Conservation (phyloP, 371 early-diverging fungal species). For the Conidiobolus incongruus region DNA sequence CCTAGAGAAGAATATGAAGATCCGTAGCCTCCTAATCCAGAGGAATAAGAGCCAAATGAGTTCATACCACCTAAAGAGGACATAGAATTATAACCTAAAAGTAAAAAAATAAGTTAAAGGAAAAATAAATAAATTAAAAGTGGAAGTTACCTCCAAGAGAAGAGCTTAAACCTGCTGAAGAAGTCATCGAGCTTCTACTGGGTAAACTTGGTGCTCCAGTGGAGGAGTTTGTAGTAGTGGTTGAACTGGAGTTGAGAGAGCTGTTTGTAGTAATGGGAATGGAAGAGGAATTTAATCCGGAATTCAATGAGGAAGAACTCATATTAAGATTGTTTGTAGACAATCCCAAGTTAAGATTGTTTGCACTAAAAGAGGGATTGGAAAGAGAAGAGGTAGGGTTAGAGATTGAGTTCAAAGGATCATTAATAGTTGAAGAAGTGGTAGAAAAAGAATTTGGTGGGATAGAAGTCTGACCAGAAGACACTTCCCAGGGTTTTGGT, state of each 20-base stretch:
- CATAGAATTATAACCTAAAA: background rate
- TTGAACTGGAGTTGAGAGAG: too few species aligned
- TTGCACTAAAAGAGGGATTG: slow-evolving; percentile 7
- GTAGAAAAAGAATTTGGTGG: slow-evolving; percentile 10
- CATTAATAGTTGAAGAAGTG: slow-evolving; percentile 7
- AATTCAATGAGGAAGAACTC: too few species aligned
- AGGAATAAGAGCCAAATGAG: background rate
- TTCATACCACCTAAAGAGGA: too few species aligned
- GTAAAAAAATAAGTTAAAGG: too few species aligned
- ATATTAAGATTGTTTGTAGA: slow-evolving; percentile 6
- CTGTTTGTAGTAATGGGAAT: slow-evolving; percentile 6
- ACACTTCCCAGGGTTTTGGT: slow-evolving; percentile 86
- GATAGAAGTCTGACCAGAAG: slow-evolving; percentile 9
- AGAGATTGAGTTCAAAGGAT: slow-evolving; percentile 11
- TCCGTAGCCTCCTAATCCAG: background rate
- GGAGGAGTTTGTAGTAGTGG: too few species aligned
- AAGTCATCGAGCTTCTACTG: background rate
- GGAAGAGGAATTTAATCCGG: slow-evolving; percentile 3
- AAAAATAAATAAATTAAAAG: background rate
- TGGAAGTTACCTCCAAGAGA: background rate
- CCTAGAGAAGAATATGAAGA: too few species aligned
- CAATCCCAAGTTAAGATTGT: slow-evolving; percentile 6
- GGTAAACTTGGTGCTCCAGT: slow-evolving; percentile 5
- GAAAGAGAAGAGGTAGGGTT: slow-evolving; percentile 11
- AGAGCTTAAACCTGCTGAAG: background rate